Base-by-base conservation (phyloP, 345 rosid genomes). In the Aquilaria malaccensis region DNA sequence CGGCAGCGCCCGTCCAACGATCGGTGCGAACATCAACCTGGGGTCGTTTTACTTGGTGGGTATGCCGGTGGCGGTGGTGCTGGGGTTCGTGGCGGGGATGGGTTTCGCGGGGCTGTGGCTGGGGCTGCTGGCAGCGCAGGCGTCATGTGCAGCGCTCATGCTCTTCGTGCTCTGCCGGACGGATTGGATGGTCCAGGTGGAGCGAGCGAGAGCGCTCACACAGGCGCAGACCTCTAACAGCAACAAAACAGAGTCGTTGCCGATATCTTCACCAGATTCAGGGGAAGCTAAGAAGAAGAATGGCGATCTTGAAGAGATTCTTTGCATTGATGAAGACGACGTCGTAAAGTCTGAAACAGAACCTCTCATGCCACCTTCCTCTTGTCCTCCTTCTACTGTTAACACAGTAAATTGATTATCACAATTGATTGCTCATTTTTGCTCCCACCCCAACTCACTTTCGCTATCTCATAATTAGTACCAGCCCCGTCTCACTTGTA, bases 81-180 rank as follows among this genome's bases (percentile, higher is more conserved):
- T 79, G 73, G 97, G 87, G 51, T 94, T 94, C 47, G 68, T 78
- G 65, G 73, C 71, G 30, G 83, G 83, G 66, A 45, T 82, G 83
- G 97, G 99, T 52, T 94, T 94, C 60, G 67, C 81, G 0, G 99
- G 95, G 49, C 80, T 94, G 11, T 94, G 99, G 99, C 47, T 84
- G 0, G 99, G 97, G 54, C 77, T 94, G 69, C 85, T 94, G 72
- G 96, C 99, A 0, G 99, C 99, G 59, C 97, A 94, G 76, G 96
- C 76, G 9, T 81, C 95, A 0, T 94, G 99, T 57, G 97, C 93
- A 13, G 29, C 78, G 22, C 83, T 90, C 65, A 94, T 94, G 97
- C 64, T 94, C 7, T 70, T 33, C 60, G 87, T 85, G 14, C 83
- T 94, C 9, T 56, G 79, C 59, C 80, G 54, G 70, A 94, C 95